phyloP scores from a whole-genome alignment of 768 basidiomycete species.

The Dentipellis sp. region DNA sequence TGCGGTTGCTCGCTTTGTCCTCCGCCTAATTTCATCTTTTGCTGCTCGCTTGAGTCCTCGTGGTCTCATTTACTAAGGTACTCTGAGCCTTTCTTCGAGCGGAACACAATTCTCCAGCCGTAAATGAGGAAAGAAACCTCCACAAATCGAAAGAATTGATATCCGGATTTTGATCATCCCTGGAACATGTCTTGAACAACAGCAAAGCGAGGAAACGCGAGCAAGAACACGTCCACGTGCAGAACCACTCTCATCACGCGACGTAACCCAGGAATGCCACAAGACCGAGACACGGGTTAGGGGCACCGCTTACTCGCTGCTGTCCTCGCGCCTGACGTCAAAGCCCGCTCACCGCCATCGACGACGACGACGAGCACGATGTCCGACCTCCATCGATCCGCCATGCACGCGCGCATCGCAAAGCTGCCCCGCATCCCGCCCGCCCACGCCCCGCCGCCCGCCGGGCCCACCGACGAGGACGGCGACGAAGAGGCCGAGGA shows the following conservation, averaged over 20 bases:
- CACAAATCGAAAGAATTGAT: no score
- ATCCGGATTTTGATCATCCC: no score
- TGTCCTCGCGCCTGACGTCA: background rate
- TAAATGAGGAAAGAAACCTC: no score
- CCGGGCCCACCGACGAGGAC: conserved; percentile 31
- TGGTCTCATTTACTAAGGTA: no score
- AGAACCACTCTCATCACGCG: background rate
- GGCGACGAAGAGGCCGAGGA: conserved; percentile 46
- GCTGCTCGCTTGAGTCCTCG: no score
- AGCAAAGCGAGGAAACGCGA: background rate
- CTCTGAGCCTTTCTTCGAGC: no score
- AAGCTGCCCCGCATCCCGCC: conserved; percentile 51
- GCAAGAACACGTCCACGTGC: background rate
- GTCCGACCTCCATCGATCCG: conserved; percentile 70
- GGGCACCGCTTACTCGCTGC: background rate
- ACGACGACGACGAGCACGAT: conserved; percentile 24
- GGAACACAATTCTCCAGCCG: no score
- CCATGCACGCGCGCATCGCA: conserved; percentile 64
- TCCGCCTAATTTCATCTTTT: no score
- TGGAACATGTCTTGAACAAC: no score
- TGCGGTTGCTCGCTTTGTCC: no score
- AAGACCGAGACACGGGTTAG: background rate
- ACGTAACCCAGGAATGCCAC: background rate
- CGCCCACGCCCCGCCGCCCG: background rate
- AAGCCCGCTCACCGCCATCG: background rate